Percentiles rank a stretch among this genome's conserved stretches.
phyloP scores from a whole-genome alignment of 176 grass and related monocot species.

The Oryza australiensis region DNA sequence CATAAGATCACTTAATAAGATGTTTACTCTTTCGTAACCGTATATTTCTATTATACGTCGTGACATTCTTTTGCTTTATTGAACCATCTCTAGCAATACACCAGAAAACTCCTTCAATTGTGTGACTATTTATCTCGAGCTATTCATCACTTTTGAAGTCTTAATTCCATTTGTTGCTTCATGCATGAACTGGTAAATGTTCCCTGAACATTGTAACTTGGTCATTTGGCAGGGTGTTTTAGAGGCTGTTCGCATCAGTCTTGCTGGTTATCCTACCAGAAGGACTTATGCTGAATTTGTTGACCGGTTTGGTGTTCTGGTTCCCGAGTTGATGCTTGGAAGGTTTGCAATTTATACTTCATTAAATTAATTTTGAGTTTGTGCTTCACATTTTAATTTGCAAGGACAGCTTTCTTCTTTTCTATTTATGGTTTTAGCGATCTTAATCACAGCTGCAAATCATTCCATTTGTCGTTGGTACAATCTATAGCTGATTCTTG shows the following conservation, averaged over 20 bases:
- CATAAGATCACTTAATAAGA: neutral
- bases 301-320: slow-evolving; percentile 90
- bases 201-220: slow-evolving; percentile 33
- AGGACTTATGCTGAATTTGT: slow-evolving; percentile 96
- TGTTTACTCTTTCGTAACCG: neutral
- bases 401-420: neutral
- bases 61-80: slow-evolving; percentile 4
- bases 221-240: slow-evolving; percentile 79
- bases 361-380: slow-evolving; percentile 29
- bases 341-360: slow-evolving; percentile 50
- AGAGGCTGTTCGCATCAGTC: slow-evolving; percentile 98
- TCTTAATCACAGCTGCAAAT: slow-evolving; percentile 2
- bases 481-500: neutral
- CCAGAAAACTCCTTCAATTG: slow-evolving; percentile 17
- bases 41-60: slow-evolving; percentile 15
- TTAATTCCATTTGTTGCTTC: slow-evolving; percentile 18
- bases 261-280: slow-evolving; percentile 98
- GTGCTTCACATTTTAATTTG: slow-evolving; percentile 28
- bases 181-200: slow-evolving; percentile 10
- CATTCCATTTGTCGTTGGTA: neutral
- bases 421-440: neutral
- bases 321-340: slow-evolving; percentile 67
- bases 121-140: neutral
- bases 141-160: slow-evolving; percentile 30
- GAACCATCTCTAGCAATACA: slow-evolving; percentile 25